Evolutionary conservation across 192 early-diverging fungal genomes (phyloP).

Genomic region (Rhizophagus clarus): DNA sequence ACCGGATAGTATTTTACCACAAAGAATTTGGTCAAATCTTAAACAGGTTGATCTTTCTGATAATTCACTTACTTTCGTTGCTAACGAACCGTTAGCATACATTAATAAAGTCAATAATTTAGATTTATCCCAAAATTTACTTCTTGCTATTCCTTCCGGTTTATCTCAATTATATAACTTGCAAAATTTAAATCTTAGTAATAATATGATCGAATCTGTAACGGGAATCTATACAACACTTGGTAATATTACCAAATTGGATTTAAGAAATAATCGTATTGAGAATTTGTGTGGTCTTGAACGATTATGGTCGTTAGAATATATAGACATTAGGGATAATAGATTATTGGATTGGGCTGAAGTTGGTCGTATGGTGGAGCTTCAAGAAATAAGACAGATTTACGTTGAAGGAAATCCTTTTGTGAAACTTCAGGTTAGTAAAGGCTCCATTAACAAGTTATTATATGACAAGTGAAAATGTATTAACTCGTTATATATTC

Average conservation of each 20-base stretch:
- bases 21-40: constrained; percentile 43
- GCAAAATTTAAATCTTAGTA: constrained; percentile 49
- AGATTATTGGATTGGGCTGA: constrained; percentile 53
- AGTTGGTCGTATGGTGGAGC: constrained; percentile 47
- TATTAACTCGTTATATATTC: not conserved
- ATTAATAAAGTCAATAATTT: constrained; percentile 46
- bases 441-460: constrained; percentile 7
- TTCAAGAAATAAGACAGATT: constrained; percentile 53
- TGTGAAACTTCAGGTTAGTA: constrained; percentile 44
- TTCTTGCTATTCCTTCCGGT: constrained; percentile 47
- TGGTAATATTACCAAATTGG: constrained; percentile 53
- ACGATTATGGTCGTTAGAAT: constrained; percentile 56
- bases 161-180: constrained; percentile 53
- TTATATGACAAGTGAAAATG: constrained; percentile 4
- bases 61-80: constrained; percentile 47
- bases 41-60: constrained; percentile 50
- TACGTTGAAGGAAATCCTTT: constrained; percentile 62
- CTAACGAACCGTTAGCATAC: constrained; percentile 42
- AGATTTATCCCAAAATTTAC: constrained; percentile 55
- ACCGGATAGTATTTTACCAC: constrained; percentile 32
- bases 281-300: constrained; percentile 56
- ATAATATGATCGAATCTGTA: constrained; percentile 59
- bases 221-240: constrained; percentile 51
- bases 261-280: constrained; percentile 54
- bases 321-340: constrained; percentile 58